phyloP scores from a whole-genome alignment of 805 yeast species.

The Zygosaccharomyces bailii region DNA sequence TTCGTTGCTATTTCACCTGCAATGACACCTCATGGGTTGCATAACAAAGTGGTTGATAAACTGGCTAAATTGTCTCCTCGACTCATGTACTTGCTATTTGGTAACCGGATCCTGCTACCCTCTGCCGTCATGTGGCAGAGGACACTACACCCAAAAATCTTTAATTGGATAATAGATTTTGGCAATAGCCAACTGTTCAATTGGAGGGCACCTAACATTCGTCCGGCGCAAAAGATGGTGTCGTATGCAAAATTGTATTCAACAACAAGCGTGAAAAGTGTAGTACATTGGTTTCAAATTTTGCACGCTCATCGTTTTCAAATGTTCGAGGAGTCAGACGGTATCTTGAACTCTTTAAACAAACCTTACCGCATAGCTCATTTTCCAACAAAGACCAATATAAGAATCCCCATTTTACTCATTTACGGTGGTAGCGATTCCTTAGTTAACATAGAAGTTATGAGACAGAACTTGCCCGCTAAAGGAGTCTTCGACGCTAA shows the following conservation, averaged over 20 bases:
- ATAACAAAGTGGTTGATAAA: constrained; percentile 70
- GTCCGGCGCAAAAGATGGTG: constrained; percentile 67
- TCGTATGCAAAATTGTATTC: constrained; percentile 86
- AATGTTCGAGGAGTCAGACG: constrained; percentile 72
- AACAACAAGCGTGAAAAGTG: constrained; percentile 84
- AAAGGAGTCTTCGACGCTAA: constrained; percentile 49
- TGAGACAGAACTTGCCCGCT: constrained; percentile 64
- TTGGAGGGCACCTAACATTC: constrained; percentile 76
- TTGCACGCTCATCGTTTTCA: constrained; percentile 74
- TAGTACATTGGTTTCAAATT: constrained; percentile 96
- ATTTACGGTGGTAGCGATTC: constrained; percentile 81
- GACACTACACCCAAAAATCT: constrained; percentile 32
- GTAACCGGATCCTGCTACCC: constrained; percentile 68
- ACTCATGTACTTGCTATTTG: constrained; percentile 66
- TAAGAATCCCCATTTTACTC: constrained; percentile 67
- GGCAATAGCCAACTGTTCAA: constrained; percentile 67
- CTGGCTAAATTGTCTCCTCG: constrained; percentile 74
- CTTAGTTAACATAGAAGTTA: constrained; percentile 77
- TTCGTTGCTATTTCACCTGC: constrained; percentile 92
- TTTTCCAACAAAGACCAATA: constrained; percentile 61
- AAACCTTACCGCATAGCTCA: constrained; percentile 37
- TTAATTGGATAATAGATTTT: constrained; percentile 55
- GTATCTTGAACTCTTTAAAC: constrained; percentile 38
- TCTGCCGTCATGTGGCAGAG: constrained; percentile 76
- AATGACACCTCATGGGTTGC: constrained; percentile 82